Conservation (phyloP, 2,329 filamentous ascomycete genomes). For the Fusarium clavum region DNA sequence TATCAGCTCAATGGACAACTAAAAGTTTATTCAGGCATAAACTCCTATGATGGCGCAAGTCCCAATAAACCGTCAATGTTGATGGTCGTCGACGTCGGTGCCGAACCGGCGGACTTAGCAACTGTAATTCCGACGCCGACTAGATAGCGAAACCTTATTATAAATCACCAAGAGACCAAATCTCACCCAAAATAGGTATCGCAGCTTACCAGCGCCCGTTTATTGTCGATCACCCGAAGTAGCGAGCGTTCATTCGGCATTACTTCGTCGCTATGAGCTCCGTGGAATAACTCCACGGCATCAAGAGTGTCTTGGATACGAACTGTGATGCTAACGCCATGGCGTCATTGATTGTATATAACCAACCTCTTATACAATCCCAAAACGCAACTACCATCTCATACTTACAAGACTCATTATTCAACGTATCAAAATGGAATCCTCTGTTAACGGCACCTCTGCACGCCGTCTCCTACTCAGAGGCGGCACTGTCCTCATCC, state of each 20-base stretch:
- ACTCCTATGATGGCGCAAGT: not conserved
- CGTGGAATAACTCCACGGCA: not conserved
- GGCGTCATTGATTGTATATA: constrained; percentile 8
- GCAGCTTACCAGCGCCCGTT: not conserved
- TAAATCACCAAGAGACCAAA: not conserved
- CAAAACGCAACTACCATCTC: rapidly evolving
- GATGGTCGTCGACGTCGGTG: not conserved
- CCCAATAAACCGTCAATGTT: too few species aligned
- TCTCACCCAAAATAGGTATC: not conserved
- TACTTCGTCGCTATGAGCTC: not conserved
- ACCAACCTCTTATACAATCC: too few species aligned
- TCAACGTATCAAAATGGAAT: not conserved
- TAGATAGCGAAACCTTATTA: not conserved
- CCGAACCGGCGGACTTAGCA: not conserved
- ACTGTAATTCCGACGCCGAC: not conserved
- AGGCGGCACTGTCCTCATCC: constrained; percentile 31
- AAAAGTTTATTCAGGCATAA: not conserved
- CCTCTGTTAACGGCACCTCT: not conserved
- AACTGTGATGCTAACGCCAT: not conserved
- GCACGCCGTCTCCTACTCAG: not conserved
- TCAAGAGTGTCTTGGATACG: not conserved
- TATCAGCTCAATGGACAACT: not conserved
- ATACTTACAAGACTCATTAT: not conserved
- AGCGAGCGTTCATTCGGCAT: not conserved
- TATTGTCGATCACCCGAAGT: not conserved